Percentiles rank a stretch among this genome's conserved stretches.
These are phyloP conservation scores for Sordariomycetes sp. DNA, from an alignment of 2,329 filamentous ascomycete genomes.

Conservation along the genomic window DNA sequence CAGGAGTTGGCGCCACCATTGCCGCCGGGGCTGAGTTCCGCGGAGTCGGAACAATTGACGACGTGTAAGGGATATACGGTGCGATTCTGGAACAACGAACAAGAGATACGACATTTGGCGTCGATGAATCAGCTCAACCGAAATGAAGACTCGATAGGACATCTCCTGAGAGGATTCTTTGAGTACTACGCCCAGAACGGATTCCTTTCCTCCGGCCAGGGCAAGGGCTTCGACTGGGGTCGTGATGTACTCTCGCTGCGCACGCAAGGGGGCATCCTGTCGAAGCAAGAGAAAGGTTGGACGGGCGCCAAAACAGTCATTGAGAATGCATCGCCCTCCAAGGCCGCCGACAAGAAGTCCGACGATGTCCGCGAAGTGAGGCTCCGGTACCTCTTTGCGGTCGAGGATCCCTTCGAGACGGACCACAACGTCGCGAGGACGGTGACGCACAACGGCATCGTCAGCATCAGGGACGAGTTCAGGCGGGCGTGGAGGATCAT, in stretches of 20 bases:
- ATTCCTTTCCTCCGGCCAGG: constrained; percentile 37
- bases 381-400: constrained; percentile 75
- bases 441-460: constrained; percentile 74
- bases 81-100: constrained; percentile 70
- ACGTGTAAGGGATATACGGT: constrained; percentile 59
- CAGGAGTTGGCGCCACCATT: constrained; percentile 47
- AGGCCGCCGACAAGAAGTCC: not conserved
- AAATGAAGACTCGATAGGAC: constrained; percentile 62
- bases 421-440: constrained; percentile 85
- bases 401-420: constrained; percentile 85
- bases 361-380: constrained; percentile 57
- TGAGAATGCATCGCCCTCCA: constrained; percentile 22
- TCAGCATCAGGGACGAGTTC: constrained; percentile 77
- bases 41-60: constrained; percentile 11
- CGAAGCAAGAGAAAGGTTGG: constrained; percentile 77
- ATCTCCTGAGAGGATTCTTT: constrained; percentile 75
- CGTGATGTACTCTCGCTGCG: constrained; percentile 72
- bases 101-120: constrained; percentile 56
- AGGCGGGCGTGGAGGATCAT: constrained; percentile 70
- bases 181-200: constrained; percentile 68
- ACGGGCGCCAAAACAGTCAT: constrained; percentile 67
- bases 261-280: constrained; percentile 57
- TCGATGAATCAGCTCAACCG: constrained; percentile 48
- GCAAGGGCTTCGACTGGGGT: constrained; percentile 68
- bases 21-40: constrained; percentile 17